phyloP scores from a whole-genome alignment of 2,329 filamentous ascomycete genomes.

The Aspergillus fijiensis region DNA sequence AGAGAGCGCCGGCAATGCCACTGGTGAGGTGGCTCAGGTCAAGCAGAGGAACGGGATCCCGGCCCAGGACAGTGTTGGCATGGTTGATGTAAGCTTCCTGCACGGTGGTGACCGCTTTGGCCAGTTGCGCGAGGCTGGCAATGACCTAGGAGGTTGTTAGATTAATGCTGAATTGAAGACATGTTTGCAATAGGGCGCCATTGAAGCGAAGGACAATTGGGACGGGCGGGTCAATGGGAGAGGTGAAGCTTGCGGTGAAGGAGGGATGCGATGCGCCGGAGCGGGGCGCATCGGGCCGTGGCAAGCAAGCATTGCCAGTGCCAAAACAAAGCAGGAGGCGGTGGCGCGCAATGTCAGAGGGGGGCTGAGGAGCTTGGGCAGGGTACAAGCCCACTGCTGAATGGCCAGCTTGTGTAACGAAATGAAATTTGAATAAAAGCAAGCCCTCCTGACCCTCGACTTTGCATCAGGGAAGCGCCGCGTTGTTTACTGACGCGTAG shows the following conservation, averaged over 20 bases:
- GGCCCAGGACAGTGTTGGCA: constrained; percentile 75
- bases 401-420: not conserved
- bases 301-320: not conserved
- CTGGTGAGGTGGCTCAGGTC: constrained; percentile 50
- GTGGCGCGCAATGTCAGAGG: not conserved
- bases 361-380: not conserved
- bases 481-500: constrained; percentile 17
- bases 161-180: constrained; percentile 8
- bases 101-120: constrained; percentile 75
- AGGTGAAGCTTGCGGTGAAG: constrained; percentile 8
- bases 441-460: not conserved
- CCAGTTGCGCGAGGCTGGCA: constrained; percentile 73
- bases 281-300: not conserved
- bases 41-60: constrained; percentile 52
- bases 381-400: not conserved
- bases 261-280: constrained; percentile 7
- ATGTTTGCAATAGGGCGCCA: not conserved
- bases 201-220: not conserved
- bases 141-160: constrained; percentile 60
- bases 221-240: not conserved
- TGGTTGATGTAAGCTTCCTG: constrained; percentile 84
- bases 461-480: not conserved
- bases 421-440: not conserved
- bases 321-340: not conserved
- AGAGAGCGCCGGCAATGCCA: constrained; percentile 46